These are phyloP conservation scores for Acidiella bohemica DNA, from an alignment of 495 filamentous ascomycete genomes.

Conservation along the genomic window DNA sequence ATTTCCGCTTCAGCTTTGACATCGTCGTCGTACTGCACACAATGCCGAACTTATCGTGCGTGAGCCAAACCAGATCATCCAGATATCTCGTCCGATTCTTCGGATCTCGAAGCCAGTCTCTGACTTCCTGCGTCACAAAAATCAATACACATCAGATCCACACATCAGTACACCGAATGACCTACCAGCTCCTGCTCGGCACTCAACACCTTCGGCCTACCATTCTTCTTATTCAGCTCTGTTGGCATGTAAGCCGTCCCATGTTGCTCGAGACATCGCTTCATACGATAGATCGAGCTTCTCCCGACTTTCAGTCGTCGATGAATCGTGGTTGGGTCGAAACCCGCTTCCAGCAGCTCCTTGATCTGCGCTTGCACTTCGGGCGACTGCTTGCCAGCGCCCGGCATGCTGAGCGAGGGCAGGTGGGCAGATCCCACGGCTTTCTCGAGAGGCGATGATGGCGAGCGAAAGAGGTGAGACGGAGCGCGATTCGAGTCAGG, in stretches of 20 bases:
- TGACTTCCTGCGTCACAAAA: slow-evolving; percentile 10
- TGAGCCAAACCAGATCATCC: slow-evolving; percentile 19
- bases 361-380: slow-evolving; percentile 16
- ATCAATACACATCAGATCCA: not conserved
- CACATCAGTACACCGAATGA: not conserved
- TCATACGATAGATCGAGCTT: slow-evolving; percentile 19
- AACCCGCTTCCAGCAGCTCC: slow-evolving; percentile 19
- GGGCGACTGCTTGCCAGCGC: slow-evolving; percentile 15
- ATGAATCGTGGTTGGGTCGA: slow-evolving; percentile 21
- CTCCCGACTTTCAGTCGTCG: slow-evolving; percentile 15
- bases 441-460: too few relatives aligned
- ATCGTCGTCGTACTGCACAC: slow-evolving; percentile 18
- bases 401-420: slow-evolving; percentile 14
- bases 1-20: slow-evolving; percentile 21
- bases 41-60: slow-evolving; percentile 17
- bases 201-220: slow-evolving; percentile 15
- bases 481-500: too few relatives aligned
- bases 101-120: slow-evolving; percentile 16
- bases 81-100: slow-evolving; percentile 17
- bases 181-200: slow-evolving; percentile 19
- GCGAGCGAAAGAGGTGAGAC: too few relatives aligned
- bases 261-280: slow-evolving; percentile 16
- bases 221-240: slow-evolving; percentile 21
- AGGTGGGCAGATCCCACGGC: too few relatives aligned
- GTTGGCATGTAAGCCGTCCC: slow-evolving; percentile 14